Conservation (phyloP, 352 stramenopile species). For the Chrysophaeum taylorii region DNA sequence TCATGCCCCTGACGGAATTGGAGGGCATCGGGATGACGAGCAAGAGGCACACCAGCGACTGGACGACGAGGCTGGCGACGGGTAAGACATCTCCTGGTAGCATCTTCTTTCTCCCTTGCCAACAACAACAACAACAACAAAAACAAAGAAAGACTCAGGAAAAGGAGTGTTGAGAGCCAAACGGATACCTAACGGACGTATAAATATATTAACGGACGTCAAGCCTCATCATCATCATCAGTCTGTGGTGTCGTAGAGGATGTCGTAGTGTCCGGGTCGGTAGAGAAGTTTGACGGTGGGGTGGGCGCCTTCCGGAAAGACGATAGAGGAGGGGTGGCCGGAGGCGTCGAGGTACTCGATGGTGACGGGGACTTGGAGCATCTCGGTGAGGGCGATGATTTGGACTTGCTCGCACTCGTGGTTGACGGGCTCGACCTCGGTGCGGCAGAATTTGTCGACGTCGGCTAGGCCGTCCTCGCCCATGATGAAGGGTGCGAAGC, state of each 20-base stretch:
- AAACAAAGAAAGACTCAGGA: no score
- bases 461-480: constrained; percentile 57
- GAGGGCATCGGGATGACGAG: no score
- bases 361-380: constrained; percentile 65
- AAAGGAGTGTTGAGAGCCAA: neutral
- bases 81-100: no score
- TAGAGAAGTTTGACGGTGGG: constrained; percentile 68
- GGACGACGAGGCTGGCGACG: no score
- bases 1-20: no score
- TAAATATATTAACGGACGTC: no score
- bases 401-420: constrained; percentile 82
- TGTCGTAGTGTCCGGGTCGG: constrained; percentile 85
- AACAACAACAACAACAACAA: no score
- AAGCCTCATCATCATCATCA: neutral
- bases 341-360: constrained; percentile 83
- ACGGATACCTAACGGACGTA: neutral
- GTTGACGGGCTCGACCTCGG: constrained; percentile 77
- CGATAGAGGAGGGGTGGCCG: neutral
- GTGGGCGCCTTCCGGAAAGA: neutral
- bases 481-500: constrained; percentile 71
- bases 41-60: no score
- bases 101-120: no score
- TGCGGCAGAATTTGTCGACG: constrained; percentile 42
- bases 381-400: constrained; percentile 76
- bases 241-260: constrained; percentile 61